Evolutionary conservation across 495 filamentous ascomycete genomes (phyloP), one percentile per base, ranked within the genome.

Genomic region (Platismatia glauca): DNA sequence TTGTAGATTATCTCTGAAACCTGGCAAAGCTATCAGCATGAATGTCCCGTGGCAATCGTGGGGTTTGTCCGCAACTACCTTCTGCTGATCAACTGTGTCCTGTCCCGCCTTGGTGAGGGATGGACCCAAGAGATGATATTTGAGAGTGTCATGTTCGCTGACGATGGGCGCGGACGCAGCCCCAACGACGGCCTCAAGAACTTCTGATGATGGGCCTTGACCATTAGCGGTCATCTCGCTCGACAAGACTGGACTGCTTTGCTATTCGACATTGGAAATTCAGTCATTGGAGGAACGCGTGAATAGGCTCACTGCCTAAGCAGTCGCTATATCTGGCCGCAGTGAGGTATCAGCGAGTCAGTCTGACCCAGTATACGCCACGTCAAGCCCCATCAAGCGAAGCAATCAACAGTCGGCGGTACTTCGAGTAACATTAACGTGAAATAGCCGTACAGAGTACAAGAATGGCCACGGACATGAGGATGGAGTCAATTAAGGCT

Each of bases 1-100:
- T 95, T 89, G 75, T 96, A 97, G 57, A 99, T 99, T 62, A 99
- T 85, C 72, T 97, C 91, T 0, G 91, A 93, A n/a, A 96, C 89
- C 84, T 88, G 60, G 53, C 46, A 27, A 57, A 41, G 37, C 4
- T 12, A n/a, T 67, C 38, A 67, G 61, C 58, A 34, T 16, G n/a
- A 0, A 24, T 1, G 13, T 33, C 22, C 9, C 11, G 11, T 3
- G 20, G 8, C 16, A 37, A 2, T 9, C 15, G 20, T 29, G 0
- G 15, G 24, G 34, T 5, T 39, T 6, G 24, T n/a, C 38, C n/a
- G 24, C 12, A 35, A 69, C 63, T 71, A 86, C 88, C 78, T 93
- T 94, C 59, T 83, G 79, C 79, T 97, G 94, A 71, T 97, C 89
- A n/a, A 97, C 94, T 27, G 81, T 77, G 67, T 97, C 91, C 70